Evolutionary conservation across 176 grass and related monocot genomes (phyloP).

Genomic region (Saccharum spontaneum): DNA sequence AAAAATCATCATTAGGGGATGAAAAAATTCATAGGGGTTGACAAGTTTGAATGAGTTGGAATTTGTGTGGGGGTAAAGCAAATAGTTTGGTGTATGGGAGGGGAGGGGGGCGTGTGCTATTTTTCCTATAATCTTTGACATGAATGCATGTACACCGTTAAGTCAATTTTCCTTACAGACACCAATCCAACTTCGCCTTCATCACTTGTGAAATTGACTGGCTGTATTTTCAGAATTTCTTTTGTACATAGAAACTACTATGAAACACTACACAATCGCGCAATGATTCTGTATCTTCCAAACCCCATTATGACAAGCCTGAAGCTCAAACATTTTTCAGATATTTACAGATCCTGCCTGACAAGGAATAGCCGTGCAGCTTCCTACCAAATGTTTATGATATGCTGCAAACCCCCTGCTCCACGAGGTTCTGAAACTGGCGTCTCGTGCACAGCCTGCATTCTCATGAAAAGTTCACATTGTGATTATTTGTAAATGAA

Average conservation of each 20-base stretch:
- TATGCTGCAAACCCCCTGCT: conserved; percentile 28
- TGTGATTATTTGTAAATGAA: background rate
- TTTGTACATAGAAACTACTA: conserved; percentile 21
- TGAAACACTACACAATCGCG: background rate
- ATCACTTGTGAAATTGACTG: conserved; percentile 17
- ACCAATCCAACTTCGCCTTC: conserved; percentile 28
- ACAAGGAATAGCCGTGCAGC: background rate
- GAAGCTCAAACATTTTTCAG: conserved; percentile 4
- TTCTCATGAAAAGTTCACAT: background rate
- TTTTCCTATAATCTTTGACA: background rate
- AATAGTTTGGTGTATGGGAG: background rate
- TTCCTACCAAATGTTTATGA: conserved; percentile 45
- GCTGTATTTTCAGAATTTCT: background rate
- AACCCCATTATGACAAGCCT: background rate
- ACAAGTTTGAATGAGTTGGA: background rate
- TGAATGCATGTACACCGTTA: conserved; percentile 16
- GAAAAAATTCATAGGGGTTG: background rate
- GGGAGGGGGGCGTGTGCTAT: background rate
- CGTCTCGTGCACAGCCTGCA: conserved; percentile 9
- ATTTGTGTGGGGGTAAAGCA: background rate
- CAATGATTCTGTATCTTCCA: conserved; percentile 15
- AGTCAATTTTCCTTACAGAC: conserved; percentile 13
- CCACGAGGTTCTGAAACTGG: conserved; percentile 26
- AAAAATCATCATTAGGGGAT: background rate
- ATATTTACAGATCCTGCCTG: conserved; percentile 41